A percentile compares a stretch with the other conserved stretches of the same genome.
Evolutionary conservation across 108 stramenopile species (phyloP).

Genomic region (Nitzschia inconspicua): DNA sequence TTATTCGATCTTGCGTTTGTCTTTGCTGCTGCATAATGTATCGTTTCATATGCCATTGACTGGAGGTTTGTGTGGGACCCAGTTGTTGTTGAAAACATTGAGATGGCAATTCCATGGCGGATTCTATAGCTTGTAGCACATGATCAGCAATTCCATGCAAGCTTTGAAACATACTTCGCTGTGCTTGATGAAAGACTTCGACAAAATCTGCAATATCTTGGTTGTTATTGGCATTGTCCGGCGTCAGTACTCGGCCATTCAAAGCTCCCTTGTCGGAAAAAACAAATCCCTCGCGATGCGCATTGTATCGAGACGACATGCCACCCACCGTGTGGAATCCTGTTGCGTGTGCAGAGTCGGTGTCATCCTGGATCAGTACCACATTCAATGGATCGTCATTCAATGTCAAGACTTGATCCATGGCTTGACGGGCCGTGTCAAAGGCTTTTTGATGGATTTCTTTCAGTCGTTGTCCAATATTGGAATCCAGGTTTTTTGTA

Average conservation of each 20-base stretch:
- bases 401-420: constrained; percentile 11
- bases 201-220: not conserved
- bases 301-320: constrained; percentile 61
- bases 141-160: constrained; percentile 55
- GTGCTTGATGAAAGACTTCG: too few relatives aligned
- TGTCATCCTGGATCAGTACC: constrained; percentile 33
- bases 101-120: constrained; percentile 34
- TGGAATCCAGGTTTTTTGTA: too few relatives aligned
- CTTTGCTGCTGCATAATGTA: constrained; percentile 32
- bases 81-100: constrained; percentile 55
- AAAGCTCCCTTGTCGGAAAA: constrained; percentile 57
- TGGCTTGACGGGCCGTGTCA: constrained; percentile 26
- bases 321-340: constrained; percentile 65
- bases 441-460: constrained; percentile 24
- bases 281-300: constrained; percentile 71
- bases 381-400: not conserved
- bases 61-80: constrained; percentile 52
- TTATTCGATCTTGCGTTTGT: not conserved
- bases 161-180: constrained; percentile 30
- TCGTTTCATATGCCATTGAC: constrained; percentile 86
- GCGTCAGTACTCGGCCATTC: not conserved
- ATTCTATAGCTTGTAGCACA: constrained; percentile 53
- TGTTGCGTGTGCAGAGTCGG: constrained; percentile 66
- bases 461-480: too few relatives aligned
- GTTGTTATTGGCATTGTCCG: not conserved